Evolutionary conservation across 2,329 filamentous ascomycete species (phyloP), one percentile per base, ranked within the genome.

Genomic region (Immersiporthe knoxdaviesiana): DNA sequence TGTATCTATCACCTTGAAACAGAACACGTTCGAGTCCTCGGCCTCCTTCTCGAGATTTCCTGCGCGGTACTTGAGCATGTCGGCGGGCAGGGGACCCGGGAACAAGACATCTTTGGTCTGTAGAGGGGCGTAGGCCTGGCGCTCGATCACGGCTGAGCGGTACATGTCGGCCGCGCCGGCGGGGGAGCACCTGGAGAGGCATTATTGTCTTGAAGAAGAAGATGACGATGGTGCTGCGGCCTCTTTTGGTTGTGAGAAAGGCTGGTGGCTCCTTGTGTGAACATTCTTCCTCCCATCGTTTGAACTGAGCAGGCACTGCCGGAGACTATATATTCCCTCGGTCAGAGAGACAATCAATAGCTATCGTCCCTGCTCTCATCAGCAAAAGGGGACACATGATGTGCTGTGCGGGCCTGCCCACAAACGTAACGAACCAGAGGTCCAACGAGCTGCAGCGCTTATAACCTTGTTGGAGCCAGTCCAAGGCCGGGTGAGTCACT

Each of bases 61-160:
- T 41, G 70, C 71, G 69, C 59, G 65, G 50, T 32, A 44, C 8
- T 68, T 60, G 5, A 69, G 62, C 5, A 65, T 32, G 14, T 71
- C 66, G 41, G 71, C 68, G 2, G 65, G 58, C 7, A 71, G 65
- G 7, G 68, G 67, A 12, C 63, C 61, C 10, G 73, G 72, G 24
- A 77, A 80, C 1, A 84, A 75, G 24, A 79, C 72, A 1, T 63
- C 21, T 63, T 73, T 77, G 65, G 79, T 73, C 14, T 76, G 72
- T 54, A 75, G 79, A 11, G 74, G 73, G 0, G 73, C 76, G 68
- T 81, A 82, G 24, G 82, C 82, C 3, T 70, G 73, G 21, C 62
- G 70, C 72, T 83, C 81, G 58, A 83, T 80, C 62, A 77, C 74
- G 24, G 76, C 76, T 44, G 77, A 74, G 37, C 79, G 79, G 37